A percentile compares a stretch with the other conserved stretches of the same genome.
phyloP scores from a whole-genome alignment of 768 basidiomycete species.

The Gymnopilus dilepis region DNA sequence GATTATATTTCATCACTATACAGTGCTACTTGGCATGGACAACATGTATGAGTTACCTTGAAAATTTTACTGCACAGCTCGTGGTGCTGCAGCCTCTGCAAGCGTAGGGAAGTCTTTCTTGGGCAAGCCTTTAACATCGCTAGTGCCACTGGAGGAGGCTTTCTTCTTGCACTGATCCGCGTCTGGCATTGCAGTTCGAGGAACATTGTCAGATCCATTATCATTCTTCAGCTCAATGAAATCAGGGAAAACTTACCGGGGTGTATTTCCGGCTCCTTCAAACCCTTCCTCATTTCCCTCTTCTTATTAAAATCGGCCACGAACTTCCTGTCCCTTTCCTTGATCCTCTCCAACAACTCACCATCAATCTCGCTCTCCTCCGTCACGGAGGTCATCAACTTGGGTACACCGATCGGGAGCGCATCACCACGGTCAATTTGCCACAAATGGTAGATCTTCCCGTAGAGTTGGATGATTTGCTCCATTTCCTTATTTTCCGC shows the following conservation, averaged over 20 bases:
- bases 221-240: background rate
- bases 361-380: constrained; percentile 8
- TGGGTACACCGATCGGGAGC: constrained; percentile 18
- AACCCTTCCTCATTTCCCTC: constrained; percentile 13
- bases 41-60: no score
- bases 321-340: constrained; percentile 19
- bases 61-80: background rate
- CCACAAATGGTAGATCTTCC: constrained; percentile 25
- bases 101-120: background rate
- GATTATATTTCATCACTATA: no score
- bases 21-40: no score
- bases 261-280: constrained; percentile 1
- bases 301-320: constrained; percentile 20
- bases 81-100: background rate
- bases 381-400: constrained; percentile 20
- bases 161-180: constrained; percentile 4
- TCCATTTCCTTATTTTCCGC: constrained; percentile 25
- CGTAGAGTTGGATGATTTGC: constrained; percentile 21
- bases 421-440: constrained; percentile 19
- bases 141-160: background rate
- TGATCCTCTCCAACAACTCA: constrained; percentile 17
- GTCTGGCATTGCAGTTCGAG: background rate
- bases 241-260: background rate
- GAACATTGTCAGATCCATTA: background rate
- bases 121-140: no score